Conservation (phyloP, 2,329 filamentous ascomycete species). For the Lomentospora prolificans region DNA sequence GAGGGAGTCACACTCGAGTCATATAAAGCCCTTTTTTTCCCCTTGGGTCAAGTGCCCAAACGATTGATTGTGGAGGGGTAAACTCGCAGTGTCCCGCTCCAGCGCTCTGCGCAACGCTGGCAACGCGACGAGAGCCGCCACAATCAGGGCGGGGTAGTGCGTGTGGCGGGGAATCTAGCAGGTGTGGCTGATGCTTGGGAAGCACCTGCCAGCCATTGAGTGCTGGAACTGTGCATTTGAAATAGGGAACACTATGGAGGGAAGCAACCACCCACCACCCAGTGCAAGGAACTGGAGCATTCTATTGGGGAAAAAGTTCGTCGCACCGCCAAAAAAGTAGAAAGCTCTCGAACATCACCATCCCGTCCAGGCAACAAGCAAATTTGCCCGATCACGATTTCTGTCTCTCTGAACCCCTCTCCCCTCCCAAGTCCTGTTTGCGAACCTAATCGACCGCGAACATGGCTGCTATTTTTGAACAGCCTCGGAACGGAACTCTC, state of each 20-base stretch:
- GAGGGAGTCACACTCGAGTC: neutral
- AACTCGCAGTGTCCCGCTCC: neutral
- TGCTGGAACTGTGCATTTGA: no score
- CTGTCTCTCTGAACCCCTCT: slow-evolving; percentile 3
- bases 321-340: neutral
- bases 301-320: slow-evolving; percentile 5
- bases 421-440: slow-evolving; percentile 1
- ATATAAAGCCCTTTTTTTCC: neutral
- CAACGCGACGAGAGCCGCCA: neutral
- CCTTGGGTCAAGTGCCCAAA: neutral
- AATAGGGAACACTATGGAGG: no score
- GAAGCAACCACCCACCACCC: neutral
- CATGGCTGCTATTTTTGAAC: slow-evolving; percentile 96
- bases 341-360: slow-evolving; percentile 5
- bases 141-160: neutral
- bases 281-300: neutral
- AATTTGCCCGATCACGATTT: neutral
- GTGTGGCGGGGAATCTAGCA: neutral
- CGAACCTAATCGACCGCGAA: slow-evolving; percentile 11
- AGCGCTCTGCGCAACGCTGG: neutral
- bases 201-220: neutral
- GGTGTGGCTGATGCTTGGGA: neutral
- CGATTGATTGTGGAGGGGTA: slow-evolving; percentile 1
- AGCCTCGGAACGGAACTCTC: slow-evolving; percentile 87
- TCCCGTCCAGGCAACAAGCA: slow-evolving; percentile 7